Percentiles rank a stretch among this genome's conserved stretches.
Conservation (phyloP, 1,139 yeast genomes). For the Scheffersomyces stambukii region DNA sequence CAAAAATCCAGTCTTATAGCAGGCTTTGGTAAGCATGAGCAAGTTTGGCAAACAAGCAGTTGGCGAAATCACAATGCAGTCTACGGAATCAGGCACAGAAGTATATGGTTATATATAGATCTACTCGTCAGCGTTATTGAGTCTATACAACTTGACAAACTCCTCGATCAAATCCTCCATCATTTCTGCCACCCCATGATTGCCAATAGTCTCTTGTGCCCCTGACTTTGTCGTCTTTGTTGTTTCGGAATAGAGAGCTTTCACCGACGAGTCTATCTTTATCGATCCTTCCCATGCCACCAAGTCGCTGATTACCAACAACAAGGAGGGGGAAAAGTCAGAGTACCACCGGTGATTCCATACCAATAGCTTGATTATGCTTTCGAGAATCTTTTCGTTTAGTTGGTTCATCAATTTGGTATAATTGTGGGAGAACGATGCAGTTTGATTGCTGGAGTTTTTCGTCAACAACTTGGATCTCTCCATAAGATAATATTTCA, state of each 20-base stretch:
- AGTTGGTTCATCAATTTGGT: slow-evolving; percentile 45
- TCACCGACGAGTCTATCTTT: slow-evolving; percentile 71
- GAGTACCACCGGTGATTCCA: slow-evolving; percentile 99
- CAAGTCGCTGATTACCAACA: slow-evolving; percentile 52
- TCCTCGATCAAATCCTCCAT: slow-evolving; percentile 47
- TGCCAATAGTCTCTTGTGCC: slow-evolving; percentile 25
- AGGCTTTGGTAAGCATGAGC: too few relatives aligned
- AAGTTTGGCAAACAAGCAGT: too few relatives aligned
- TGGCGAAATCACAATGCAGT: too few relatives aligned
- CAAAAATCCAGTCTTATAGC: too few relatives aligned
- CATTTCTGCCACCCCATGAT: slow-evolving; percentile 58
- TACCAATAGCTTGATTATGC: slow-evolving; percentile 71
- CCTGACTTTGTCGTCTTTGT: slow-evolving; percentile 21
- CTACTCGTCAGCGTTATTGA: slow-evolving; percentile 39
- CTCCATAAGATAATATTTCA: slow-evolving; percentile 59
- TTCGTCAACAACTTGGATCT: slow-evolving; percentile 31
- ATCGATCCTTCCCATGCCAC: slow-evolving; percentile 75
- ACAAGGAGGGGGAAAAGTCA: slow-evolving; percentile 73
- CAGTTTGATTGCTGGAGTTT: slow-evolving; percentile 21
- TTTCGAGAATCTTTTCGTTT: slow-evolving; percentile 62
- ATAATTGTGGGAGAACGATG: slow-evolving; percentile 22
- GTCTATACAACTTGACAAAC: slow-evolving; percentile 45
- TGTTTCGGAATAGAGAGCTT: slow-evolving; percentile 62
- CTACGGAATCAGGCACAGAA: too few relatives aligned
- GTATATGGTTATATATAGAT: neutral